phyloP scores from a whole-genome alignment of 345 rosid genomes.

The Firmiana major region DNA sequence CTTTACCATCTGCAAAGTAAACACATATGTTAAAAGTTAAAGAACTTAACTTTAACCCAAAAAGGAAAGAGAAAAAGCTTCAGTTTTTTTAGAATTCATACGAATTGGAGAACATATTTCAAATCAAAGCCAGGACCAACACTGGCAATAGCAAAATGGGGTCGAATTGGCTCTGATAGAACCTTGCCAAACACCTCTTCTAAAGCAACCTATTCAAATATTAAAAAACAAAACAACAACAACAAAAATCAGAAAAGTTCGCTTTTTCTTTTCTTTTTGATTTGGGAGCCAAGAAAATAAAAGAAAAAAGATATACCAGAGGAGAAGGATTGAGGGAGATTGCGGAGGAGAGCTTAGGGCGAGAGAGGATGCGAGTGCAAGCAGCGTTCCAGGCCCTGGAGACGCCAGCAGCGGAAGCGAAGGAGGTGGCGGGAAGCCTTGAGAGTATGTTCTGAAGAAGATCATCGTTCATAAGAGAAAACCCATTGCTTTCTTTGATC shows the following conservation, averaged over 20 bases:
- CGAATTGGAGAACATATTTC: constrained; percentile 22
- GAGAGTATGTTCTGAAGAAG: constrained; percentile 37
- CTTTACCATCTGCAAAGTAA: constrained; percentile 28
- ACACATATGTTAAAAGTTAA: neutral
- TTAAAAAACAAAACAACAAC: neutral
- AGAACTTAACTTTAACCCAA: neutral
- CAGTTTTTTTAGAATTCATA: constrained; percentile 12
- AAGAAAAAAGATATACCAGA: constrained; percentile 25
- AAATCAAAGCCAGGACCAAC: constrained; percentile 16
- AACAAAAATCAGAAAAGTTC: neutral
- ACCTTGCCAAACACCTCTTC: constrained; percentile 51
- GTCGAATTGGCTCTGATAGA: constrained; percentile 51
- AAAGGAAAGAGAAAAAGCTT: neutral
- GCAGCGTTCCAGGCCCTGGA: constrained; percentile 41
- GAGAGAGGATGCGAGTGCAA: constrained; percentile 37
- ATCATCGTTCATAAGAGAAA: constrained; percentile 30
- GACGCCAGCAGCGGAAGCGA: constrained; percentile 53
- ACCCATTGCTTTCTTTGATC: neutral
- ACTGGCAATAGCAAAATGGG: constrained; percentile 57
- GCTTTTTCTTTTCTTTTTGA: neutral
- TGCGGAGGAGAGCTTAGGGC: constrained; percentile 58
- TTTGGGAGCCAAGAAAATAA: neutral
- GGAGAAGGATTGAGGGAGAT: constrained; percentile 39
- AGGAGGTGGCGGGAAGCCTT: constrained; percentile 44
- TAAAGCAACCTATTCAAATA: constrained; percentile 34